Evolutionary conservation across 2,329 filamentous ascomycete genomes (phyloP).

Genomic region (Fulvia fulva): DNA sequence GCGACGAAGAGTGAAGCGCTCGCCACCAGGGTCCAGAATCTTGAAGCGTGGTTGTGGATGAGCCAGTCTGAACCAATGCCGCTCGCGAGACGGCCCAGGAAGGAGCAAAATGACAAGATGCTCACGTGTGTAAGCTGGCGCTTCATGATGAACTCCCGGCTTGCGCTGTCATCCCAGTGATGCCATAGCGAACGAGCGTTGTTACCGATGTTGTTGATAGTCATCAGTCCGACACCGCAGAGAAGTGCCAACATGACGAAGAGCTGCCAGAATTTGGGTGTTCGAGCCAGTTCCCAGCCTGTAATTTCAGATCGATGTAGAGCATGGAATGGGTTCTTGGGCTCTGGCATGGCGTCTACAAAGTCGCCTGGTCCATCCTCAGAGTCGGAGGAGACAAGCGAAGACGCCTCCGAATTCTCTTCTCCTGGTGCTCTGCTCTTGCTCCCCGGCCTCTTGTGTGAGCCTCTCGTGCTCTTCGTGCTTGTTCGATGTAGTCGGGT

Average conservation of each 20-base stretch:
- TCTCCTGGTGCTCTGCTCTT: conserved; percentile 31
- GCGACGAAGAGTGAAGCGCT: conserved; percentile 73
- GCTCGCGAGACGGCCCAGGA: conserved; percentile 67
- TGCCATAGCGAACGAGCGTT: conserved; percentile 81
- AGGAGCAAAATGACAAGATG: conserved; percentile 85
- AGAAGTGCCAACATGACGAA: conserved; percentile 86
- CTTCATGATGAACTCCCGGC: conserved; percentile 70
- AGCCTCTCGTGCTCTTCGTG: conserved; percentile 3
- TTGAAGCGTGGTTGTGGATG: conserved; percentile 73
- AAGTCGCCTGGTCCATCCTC: conserved; percentile 47
- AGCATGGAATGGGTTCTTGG: conserved; percentile 48
- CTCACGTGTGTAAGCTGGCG: conserved; percentile 90
- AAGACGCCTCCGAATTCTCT: conserved; percentile 68
- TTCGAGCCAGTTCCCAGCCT: conserved; percentile 68
- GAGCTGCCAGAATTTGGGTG: conserved; percentile 83
- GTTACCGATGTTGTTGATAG: conserved; percentile 98
- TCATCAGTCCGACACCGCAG: conserved; percentile 93
- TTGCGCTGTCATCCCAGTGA: conserved; percentile 70
- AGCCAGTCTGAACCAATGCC: conserved; percentile 89
- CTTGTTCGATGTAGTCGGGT: conserved; percentile 16
- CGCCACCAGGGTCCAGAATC: conserved; percentile 84
- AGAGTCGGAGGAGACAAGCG: conserved; percentile 63
- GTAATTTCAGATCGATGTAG: conserved; percentile 80
- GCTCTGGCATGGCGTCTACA: conserved; percentile 40
- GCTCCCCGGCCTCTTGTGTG: conserved; percentile 9